A percentile compares a stretch with the other conserved stretches of the same genome.
These are phyloP conservation scores for Globisporangium paddicum DNA, from an alignment of 352 stramenopile species.

Conservation along the genomic window DNA sequence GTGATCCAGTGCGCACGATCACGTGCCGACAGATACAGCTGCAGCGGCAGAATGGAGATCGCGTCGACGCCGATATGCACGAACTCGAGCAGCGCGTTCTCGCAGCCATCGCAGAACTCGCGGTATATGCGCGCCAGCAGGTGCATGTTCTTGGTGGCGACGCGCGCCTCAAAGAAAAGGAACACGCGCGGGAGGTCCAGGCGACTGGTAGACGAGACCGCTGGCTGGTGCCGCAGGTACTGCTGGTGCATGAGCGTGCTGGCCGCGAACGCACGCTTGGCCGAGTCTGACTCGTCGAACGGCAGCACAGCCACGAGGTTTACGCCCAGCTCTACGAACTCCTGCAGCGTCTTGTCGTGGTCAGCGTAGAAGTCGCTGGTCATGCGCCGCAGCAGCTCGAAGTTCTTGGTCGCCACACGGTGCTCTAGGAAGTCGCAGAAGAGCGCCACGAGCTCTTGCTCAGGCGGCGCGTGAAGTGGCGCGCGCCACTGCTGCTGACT, in stretches of 20 bases:
- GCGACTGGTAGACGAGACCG: no score
- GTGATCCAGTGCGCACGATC: background rate
- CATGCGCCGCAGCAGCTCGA: slow-evolving; percentile 25
- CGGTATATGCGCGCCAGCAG: slow-evolving; percentile 25
- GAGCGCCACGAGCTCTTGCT: background rate
- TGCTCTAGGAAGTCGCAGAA: slow-evolving; percentile 36
- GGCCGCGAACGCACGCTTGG: slow-evolving; percentile 9
- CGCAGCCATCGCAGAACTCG: slow-evolving; percentile 24
- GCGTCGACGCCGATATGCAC: slow-evolving; percentile 11
- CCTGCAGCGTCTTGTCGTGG: slow-evolving; percentile 23
- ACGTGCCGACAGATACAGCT: slow-evolving; percentile 14
- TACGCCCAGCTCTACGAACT: slow-evolving; percentile 30
- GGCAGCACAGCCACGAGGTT: slow-evolving; percentile 27
- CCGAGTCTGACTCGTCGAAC: slow-evolving; percentile 5
- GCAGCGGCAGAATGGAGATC: slow-evolving; percentile 28
- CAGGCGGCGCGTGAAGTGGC: background rate
- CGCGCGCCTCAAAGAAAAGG: slow-evolving; percentile 18
- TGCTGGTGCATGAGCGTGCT: slow-evolving; percentile 28
- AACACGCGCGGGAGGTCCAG: slow-evolving; percentile 13
- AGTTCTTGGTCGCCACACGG: slow-evolving; percentile 21
- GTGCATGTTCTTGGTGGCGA: slow-evolving; percentile 36
- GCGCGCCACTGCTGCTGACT: background rate
- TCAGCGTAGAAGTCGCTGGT: slow-evolving; percentile 21
- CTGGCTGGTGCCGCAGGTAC: slow-evolving; percentile 6
- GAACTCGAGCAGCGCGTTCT: slow-evolving; percentile 21